Conservation (phyloP, 441 rosid species). For the Erodium trifolium region DNA sequence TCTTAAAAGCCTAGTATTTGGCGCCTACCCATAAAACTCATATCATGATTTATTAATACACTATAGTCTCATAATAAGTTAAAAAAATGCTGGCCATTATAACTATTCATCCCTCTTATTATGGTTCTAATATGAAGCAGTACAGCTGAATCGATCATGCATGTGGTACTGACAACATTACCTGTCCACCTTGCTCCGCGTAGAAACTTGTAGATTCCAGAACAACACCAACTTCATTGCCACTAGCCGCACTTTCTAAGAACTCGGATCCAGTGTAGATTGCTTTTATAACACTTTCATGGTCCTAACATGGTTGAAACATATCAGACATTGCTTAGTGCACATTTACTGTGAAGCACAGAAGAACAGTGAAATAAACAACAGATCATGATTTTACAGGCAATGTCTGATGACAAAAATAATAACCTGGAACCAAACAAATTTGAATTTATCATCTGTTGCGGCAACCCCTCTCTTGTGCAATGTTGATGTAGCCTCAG, state of each 20-base stretch:
- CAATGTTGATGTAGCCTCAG: slow-evolving; percentile 80
- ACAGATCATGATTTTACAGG: background rate
- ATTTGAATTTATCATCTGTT: slow-evolving; percentile 83
- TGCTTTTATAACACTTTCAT: slow-evolving; percentile 61
- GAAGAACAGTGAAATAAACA: background rate
- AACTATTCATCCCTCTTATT: background rate
- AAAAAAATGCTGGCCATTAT: background rate
- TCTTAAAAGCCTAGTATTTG: background rate
- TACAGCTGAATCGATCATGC: background rate
- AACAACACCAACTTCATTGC: slow-evolving; percentile 62
- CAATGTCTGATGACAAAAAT: background rate
- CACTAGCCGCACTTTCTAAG: slow-evolving; percentile 41
- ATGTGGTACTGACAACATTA: slow-evolving; percentile 13
- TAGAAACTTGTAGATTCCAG: slow-evolving; percentile 82
- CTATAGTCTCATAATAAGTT: background rate
- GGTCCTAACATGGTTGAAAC: slow-evolving; percentile 40
- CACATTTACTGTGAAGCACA: background rate
- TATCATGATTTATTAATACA: background rate
- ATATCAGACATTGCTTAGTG: background rate
- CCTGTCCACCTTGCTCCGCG: slow-evolving; percentile 99
- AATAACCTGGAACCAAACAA: slow-evolving; percentile 71
- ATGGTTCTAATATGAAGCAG: background rate
- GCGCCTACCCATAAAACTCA: background rate
- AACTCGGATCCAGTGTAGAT: slow-evolving; percentile 79
- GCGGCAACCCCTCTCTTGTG: slow-evolving; percentile 58